Evolutionary conservation across 208 protist genomes (phyloP), one percentile per base, ranked within the genome.

Genomic region (Hexamita inflata): DNA sequence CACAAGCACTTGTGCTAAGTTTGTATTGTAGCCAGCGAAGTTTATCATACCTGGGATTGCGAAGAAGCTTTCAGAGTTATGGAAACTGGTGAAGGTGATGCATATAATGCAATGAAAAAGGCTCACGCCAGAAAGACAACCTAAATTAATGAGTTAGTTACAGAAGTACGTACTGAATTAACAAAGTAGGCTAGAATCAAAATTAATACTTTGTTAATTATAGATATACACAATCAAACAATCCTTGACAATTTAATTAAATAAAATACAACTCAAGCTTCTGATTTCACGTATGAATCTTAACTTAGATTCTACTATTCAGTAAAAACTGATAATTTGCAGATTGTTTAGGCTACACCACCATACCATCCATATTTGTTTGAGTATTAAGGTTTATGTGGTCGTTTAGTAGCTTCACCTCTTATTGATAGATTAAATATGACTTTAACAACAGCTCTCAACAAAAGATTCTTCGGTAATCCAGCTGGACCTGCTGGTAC

Each of bases 361-460:
- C 28, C 34, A 4, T 4, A 7, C 11, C 26, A 42, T 38, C n/a
- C 87, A 59, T 97, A 93, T 84, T 93, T 93, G 60, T 98, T 96
- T 82, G 94, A 98, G 85, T 98, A 96, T 85, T 96, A 96, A 90
- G 95, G 95, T 38, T 85, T 97, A n/a, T 94, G 94, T 77, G 93
- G 93, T 40, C 87, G 95, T 35, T 90, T 98, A 32, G 94, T 98
- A 68, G 97, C 98, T 81, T 98, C 95, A 9, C 94, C 95, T 58
- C 86, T 98, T 73, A 98, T 93, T 28, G 95, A 98, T 76, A 86
- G 95, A 59, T 97, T 92, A 86, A 96, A 96, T 83, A 96, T 98
- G 90, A 98, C 95, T 49, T 82, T 97, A 40, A 98, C 94, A 30
- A 94, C 91, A 53, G 94, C 94, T 64, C 82, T 97, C 59, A 91